Evolutionary conservation across 495 filamentous ascomycete species (phyloP).

Genomic region (Talaromyces ruber): DNA sequence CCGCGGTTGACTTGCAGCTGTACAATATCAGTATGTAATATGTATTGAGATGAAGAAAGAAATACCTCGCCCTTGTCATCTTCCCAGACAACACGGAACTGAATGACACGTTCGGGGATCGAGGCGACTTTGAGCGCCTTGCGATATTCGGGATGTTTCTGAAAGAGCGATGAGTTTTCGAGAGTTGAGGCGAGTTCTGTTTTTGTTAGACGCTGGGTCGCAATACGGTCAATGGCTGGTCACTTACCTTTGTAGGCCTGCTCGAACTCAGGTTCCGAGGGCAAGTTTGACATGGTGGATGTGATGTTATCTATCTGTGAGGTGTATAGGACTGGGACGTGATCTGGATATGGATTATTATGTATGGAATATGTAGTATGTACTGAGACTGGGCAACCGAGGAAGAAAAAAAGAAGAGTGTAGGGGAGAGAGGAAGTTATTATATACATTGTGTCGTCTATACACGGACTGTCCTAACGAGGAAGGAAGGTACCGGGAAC

Average conservation of each 20-base stretch:
- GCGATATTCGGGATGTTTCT: constrained; percentile 88
- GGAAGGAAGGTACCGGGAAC: not conserved
- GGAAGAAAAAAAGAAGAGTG: not conserved
- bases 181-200: constrained; percentile 89
- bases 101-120: constrained; percentile 90
- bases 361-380: too few relatives aligned
- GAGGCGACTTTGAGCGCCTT: constrained; percentile 82
- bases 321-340: not conserved
- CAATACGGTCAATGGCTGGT: not conserved
- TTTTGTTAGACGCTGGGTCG: not conserved
- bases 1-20: constrained; percentile 90
- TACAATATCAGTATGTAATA: not conserved
- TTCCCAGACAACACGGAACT: constrained; percentile 97
- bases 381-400: not conserved
- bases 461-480: not conserved
- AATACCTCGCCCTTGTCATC: constrained; percentile 64
- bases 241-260: constrained; percentile 90
- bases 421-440: not conserved
- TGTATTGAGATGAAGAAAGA: not conserved
- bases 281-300: constrained; percentile 69
- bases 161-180: constrained; percentile 86
- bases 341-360: too few relatives aligned
- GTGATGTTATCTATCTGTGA: not conserved
- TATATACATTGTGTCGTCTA: not conserved
- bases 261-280: constrained; percentile 93